Base-by-base conservation (phyloP, 1,284 basidiomycete species). In the Melanopsichium pennsylvanicum region DNA sequence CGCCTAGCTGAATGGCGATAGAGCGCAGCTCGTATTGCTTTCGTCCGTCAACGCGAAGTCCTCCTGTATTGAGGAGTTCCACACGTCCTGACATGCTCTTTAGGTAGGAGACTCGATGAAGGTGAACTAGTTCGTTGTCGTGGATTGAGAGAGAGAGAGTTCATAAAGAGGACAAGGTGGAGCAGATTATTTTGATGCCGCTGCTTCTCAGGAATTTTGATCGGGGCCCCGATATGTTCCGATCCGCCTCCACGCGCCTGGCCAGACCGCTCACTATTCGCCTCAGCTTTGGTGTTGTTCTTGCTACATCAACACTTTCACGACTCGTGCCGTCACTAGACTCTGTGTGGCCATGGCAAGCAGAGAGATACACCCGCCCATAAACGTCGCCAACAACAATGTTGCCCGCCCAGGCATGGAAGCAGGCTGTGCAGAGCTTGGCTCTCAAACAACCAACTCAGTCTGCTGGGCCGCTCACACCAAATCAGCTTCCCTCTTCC, bases 1-100 rank as follows among this genome's bases (percentile, higher is more conserved):
- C 55, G 19, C 64, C 46, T 39, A 96, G 87, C 76, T 90, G 86
- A 81, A 97, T 90, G 35, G 85, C 84, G 59, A 94, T 86, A 56
- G 90, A 88, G 41, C 95, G 88, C 18, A 98, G 85, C 81, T 98
- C 95, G 81, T 89, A 90, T 55, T 93, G 92, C 31, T 89, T 85
- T 43, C 95, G 86, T 33, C 92, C 92, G 82, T 98, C 95, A 41
- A 92, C 92, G 59, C 95, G 90, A 76, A 84, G 82, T 27, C 84
- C 84, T 43, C 90, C 92, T 45, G 91, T 89, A 78, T 93, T 94
- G 59, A 96, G 86, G 19, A 94, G 90, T 81, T 96, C 93, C 50
- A 92, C 85, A 59, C 92, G 84, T 46, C 13, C 27, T 29, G 13
- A 29, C 27, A 13, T 7, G 27, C 27, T 29, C 27, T 29, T 29